Evolutionary conservation across 2,329 filamentous ascomycete species (phyloP).

Genomic region (Aspergillus sp.): DNA sequence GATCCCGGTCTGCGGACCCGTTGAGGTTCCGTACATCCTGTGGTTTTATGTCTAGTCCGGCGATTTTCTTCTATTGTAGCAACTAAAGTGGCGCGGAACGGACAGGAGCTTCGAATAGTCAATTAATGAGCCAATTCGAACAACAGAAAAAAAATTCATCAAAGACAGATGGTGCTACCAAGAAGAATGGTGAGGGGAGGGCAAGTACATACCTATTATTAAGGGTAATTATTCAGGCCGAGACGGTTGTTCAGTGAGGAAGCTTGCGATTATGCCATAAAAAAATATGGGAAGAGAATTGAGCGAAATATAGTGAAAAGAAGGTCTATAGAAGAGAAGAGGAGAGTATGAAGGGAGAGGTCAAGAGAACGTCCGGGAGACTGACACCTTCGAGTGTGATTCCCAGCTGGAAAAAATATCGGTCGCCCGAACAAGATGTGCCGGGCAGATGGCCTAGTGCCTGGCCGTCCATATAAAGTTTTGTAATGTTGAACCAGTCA

Average conservation of each 20-base stretch:
- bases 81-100: slow-evolving; percentile 1
- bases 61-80: slow-evolving; percentile 4
- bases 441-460: slow-evolving; percentile 1
- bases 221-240: slow-evolving; percentile 7
- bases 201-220: slow-evolving; percentile 8
- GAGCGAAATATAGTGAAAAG: slow-evolving; percentile 11
- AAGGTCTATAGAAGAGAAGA: slow-evolving; percentile 10
- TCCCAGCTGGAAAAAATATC: slow-evolving; percentile 13
- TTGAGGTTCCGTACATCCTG: slow-evolving; percentile 80
- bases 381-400: slow-evolving; percentile 2
- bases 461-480: slow-evolving; percentile 8
- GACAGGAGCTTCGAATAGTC: neutral
- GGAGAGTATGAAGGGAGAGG: neutral
- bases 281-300: slow-evolving; percentile 6
- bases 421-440: slow-evolving; percentile 8
- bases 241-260: neutral
- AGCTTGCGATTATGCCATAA: neutral
- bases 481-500: slow-evolving; percentile 30
- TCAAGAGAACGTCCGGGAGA: neutral
- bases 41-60: slow-evolving; percentile 18
- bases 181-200: neutral
- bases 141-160: neutral
- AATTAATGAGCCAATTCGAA: neutral
- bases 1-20: slow-evolving; percentile 89
- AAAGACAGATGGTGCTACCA: neutral